These are phyloP conservation scores for Cryptococcus floricola DNA, from an alignment of 1,284 basidiomycete genomes.

Conservation along the genomic window DNA sequence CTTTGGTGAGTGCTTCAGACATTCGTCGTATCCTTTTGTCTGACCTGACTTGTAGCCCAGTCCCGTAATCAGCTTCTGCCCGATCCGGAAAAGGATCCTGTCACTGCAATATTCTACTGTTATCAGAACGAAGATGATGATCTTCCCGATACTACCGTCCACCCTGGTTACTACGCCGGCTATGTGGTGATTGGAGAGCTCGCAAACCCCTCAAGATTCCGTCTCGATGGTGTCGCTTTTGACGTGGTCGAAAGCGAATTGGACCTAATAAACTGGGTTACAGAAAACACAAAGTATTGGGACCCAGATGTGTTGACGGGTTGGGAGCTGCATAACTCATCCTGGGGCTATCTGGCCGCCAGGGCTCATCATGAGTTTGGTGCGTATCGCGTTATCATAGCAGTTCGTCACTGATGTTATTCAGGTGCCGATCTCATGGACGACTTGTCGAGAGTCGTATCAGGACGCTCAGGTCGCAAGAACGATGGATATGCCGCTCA, in stretches of 20 bases:
- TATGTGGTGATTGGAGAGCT: constrained; percentile 57
- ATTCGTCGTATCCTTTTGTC: neutral
- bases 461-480: constrained; percentile 47
- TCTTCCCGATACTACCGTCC: constrained; percentile 47
- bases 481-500: constrained; percentile 69
- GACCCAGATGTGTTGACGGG: constrained; percentile 91
- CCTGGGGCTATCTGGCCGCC: constrained; percentile 86
- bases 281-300: constrained; percentile 70
- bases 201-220: constrained; percentile 17
- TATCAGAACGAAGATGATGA: constrained; percentile 59
- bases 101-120: constrained; percentile 68
- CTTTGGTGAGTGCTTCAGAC: constrained; percentile 58
- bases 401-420: constrained; percentile 1
- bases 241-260: constrained; percentile 68
- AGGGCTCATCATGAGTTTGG: constrained; percentile 61
- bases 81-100: constrained; percentile 65
- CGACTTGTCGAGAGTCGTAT: constrained; percentile 64
- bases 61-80: constrained; percentile 64
- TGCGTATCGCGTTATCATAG: constrained; percentile 39
- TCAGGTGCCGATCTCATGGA: constrained; percentile 65
- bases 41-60: constrained; percentile 52
- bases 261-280: constrained; percentile 72
- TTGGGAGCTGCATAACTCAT: constrained; percentile 83
- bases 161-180: constrained; percentile 54
- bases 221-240: constrained; percentile 51